Evolutionary conservation across 805 yeast species (phyloP), one percentile per base, ranked within the genome.

Genomic region (Cyberlindnera mississippiensis): DNA sequence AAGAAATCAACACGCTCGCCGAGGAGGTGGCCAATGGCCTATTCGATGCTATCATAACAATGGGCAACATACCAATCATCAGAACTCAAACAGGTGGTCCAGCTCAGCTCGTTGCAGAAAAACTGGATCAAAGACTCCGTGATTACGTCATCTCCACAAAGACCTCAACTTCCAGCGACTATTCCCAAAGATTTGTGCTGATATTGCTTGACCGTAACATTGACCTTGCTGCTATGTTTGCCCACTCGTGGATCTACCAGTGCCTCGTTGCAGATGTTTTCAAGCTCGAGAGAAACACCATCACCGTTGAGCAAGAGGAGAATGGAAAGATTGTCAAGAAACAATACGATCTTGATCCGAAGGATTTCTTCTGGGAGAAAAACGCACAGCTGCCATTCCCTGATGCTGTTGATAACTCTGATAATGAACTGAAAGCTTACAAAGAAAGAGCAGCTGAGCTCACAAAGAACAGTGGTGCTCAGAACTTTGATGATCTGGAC

Each of bases 391-490:
- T 87, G 43, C 98, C 99, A 29, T 93, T 93, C 70, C 99, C 99
- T 1, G 97, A 91, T 60, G 98, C 95, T n/a, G 99, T 95, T 27
- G 99, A 93, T 62, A 87, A 87, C 63, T 95, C 95, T 16, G 98
- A 93, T 57, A 65, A 73, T 20, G 97, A 88, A 45, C 71, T 90
- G 46, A 78, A 82, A 45, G 71, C 73, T 41, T 93, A 93, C 65
- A 91, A 90, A 51, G 75, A 76, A 43, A 96, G 88, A 53, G 96
- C 97, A 2, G 83, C 82, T 47, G 95, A 85, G 45, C 72, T 95
- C 38, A 88, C 97, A 1, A 75, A 76, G 37, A 80, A 76, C 49
- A 83, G 96, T 2, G 80, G 78, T 16, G 77, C 80, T 3, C 71
- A 82, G 8, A 80, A 87, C 18, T 65, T 90, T 34, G 79, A 77